Conservation (phyloP, 2,329 filamentous ascomycete species). For the Coniochaeta sp. region DNA sequence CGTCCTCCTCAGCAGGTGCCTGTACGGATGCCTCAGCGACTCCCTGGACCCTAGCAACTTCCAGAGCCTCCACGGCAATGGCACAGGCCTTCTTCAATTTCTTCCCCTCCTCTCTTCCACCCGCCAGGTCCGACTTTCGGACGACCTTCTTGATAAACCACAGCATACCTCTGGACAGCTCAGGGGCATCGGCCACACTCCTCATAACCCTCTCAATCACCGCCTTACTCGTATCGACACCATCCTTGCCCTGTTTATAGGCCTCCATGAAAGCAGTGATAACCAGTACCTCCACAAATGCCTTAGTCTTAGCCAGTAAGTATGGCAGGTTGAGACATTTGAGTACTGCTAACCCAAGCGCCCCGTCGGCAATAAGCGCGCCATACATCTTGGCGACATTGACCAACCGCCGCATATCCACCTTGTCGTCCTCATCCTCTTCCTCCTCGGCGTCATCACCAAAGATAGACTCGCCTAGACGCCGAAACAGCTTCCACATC, state of each 20-base stretch:
- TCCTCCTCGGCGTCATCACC: conserved; percentile 55
- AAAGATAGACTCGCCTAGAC: conserved; percentile 73
- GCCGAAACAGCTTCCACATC: conserved; percentile 78
- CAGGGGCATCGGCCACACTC: conserved; percentile 53
- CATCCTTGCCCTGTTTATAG: conserved; percentile 33
- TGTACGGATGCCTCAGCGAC: background rate
- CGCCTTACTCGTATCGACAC: conserved; percentile 33
- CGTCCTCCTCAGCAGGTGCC: conserved; percentile 6
- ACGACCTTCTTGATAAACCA: conserved; percentile 76
- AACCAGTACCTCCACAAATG: conserved; percentile 75
- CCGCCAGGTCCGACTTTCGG: conserved; percentile 51
- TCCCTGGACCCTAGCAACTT: conserved; percentile 9
- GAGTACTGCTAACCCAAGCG: conserved; percentile 39
- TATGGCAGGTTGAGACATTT: conserved; percentile 73
- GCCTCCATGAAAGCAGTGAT: conserved; percentile 67
- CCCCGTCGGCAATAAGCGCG: conserved; percentile 37
- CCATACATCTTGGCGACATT: conserved; percentile 50
- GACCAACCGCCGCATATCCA: conserved; percentile 41
- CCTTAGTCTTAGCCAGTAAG: conserved; percentile 65
- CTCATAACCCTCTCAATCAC: conserved; percentile 60
- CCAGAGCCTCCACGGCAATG: conserved; percentile 29
- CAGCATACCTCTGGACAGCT: conserved; percentile 65
- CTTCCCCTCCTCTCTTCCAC: conserved; percentile 37
- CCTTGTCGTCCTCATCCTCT: conserved; percentile 30
- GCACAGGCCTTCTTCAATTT: conserved; percentile 40